Evolutionary conservation across 169 alveolate species (phyloP).

Genomic region (Plasmodium knowlesi): DNA sequence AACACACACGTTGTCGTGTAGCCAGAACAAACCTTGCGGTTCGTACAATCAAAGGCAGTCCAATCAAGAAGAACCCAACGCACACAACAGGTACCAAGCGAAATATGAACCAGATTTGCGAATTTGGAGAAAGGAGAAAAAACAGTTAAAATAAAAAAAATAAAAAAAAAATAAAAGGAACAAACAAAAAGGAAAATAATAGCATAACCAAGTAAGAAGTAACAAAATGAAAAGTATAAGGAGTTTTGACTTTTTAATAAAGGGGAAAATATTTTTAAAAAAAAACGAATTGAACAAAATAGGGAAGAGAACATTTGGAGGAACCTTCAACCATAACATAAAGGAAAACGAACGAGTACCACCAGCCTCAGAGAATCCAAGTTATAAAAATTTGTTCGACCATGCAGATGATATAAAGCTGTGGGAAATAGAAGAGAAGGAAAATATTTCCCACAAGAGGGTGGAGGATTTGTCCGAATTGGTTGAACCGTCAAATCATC

Average conservation of each 20-base stretch:
- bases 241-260: constrained; percentile 8
- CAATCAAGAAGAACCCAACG: background rate
- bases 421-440: constrained; percentile 85
- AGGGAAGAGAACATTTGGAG: constrained; percentile 76
- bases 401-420: constrained; percentile 89
- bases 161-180: background rate
- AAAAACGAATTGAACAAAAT: constrained; percentile 38
- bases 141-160: no score
- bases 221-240: constrained; percentile 47
- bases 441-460: constrained; percentile 74
- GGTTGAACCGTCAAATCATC: constrained; percentile 86
- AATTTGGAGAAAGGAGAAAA: background rate
- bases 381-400: constrained; percentile 87
- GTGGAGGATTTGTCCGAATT: constrained; percentile 79
- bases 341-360: constrained; percentile 81
- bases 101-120: background rate
- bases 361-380: constrained; percentile 89
- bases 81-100: background rate
- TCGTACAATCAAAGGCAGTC: background rate
- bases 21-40: background rate
- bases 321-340: constrained; percentile 79
- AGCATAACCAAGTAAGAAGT: background rate
- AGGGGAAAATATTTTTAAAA: constrained; percentile 19
- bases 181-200: background rate
- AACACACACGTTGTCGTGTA: background rate